Percentiles rank a stretch among this genome's conserved stretches.
These are phyloP conservation scores for Anisogramma anomala DNA, from an alignment of 2,329 filamentous ascomycete genomes.

Conservation along the genomic window DNA sequence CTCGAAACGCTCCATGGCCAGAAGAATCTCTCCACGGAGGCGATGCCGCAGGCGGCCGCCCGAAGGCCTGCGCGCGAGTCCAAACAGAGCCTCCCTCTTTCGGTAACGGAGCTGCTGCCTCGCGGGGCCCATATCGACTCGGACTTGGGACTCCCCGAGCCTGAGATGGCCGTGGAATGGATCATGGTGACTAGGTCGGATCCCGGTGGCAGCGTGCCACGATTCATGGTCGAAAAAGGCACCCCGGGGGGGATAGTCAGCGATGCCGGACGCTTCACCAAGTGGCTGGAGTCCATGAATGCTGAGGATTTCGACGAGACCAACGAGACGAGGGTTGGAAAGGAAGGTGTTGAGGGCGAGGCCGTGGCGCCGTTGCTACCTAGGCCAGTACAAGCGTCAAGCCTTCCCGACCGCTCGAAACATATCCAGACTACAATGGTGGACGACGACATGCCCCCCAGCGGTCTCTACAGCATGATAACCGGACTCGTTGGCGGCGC, in stretches of 20 bases:
- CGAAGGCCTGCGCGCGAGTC: constrained; percentile 17
- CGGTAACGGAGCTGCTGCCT: constrained; percentile 6
- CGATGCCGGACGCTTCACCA: constrained; percentile 70
- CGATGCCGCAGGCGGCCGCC: constrained; percentile 30
- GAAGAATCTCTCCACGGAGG: constrained; percentile 26
- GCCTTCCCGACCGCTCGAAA: constrained; percentile 11
- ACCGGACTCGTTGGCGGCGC: constrained; percentile 40
- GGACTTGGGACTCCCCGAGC: constrained; percentile 13
- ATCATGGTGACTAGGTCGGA: constrained; percentile 86
- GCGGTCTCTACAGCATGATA: constrained; percentile 45
- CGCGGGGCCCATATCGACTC: constrained; percentile 4
- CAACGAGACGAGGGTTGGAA: constrained; percentile 16
- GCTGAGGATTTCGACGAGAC: constrained; percentile 24
- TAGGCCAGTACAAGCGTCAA: constrained; percentile 5
- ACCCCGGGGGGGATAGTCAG: constrained; percentile 70
- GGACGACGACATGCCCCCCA: constrained; percentile 21
- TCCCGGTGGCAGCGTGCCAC: constrained; percentile 75
- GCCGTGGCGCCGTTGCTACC: constrained; percentile 18
- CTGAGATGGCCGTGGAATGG: constrained; percentile 59
- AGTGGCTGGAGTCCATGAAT: constrained; percentile 49
- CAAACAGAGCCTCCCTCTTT: background rate
- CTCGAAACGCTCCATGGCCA: constrained; percentile 17
- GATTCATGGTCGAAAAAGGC: constrained; percentile 83
- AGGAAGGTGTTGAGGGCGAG: constrained; percentile 21
- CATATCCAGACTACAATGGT: background rate